Conservation (phyloP, 2,329 filamentous ascomycete genomes). For the Sarocladium strictum region DNA sequence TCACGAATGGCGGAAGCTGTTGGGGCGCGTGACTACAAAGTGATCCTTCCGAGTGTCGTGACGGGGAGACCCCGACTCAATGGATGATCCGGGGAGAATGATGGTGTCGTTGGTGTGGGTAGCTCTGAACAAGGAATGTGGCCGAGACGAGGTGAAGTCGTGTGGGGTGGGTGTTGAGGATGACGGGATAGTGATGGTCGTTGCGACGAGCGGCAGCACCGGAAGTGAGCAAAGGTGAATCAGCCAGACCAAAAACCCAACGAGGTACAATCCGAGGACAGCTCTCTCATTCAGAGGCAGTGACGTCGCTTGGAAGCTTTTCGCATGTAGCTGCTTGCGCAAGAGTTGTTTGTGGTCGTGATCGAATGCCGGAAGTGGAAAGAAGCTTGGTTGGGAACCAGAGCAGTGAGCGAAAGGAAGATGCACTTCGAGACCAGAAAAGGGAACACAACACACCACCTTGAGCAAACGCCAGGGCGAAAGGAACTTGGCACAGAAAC, state of each 20-base stretch:
- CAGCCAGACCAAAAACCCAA: neutral
- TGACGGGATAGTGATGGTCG: conserved; percentile 3
- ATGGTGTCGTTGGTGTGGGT: neutral
- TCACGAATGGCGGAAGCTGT: neutral
- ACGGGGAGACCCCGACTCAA: neutral
- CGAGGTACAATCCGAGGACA: neutral
- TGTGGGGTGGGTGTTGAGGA: conserved; percentile 7
- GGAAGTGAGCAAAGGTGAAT: neutral
- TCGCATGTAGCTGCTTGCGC: neutral
- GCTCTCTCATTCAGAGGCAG: neutral
- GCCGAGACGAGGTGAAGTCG: neutral
- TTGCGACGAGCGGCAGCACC: neutral
- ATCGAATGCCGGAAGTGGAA: conserved; percentile 7
- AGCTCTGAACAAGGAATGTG: neutral
- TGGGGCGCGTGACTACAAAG: neutral
- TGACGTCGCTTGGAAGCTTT: neutral
- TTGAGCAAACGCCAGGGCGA: neutral
- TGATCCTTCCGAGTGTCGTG: neutral
- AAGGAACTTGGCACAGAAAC: neutral
- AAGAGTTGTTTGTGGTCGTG: conserved; percentile 3
- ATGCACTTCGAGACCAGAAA: neutral
- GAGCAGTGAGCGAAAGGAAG: neutral
- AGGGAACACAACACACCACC: neutral
- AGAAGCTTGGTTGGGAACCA: conserved; percentile 1
- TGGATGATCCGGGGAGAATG: neutral